Percentiles rank a stretch among this genome's conserved stretches.
Conservation (phyloP, 192 early-diverging fungal species). For the Obelidium mucronatum region DNA sequence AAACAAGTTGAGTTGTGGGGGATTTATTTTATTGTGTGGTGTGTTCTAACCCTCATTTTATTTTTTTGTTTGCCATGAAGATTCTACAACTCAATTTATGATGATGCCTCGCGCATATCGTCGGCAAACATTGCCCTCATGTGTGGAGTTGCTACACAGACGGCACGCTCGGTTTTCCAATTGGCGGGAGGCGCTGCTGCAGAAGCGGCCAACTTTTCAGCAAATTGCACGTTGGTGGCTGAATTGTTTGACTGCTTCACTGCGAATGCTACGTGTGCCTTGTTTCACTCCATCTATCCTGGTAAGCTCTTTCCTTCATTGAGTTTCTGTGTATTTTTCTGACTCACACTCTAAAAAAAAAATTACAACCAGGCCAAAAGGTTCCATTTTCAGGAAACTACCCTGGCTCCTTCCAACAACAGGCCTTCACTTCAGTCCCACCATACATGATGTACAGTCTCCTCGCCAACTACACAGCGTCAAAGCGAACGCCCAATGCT, state of each 20-base stretch:
- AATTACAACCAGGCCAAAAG: background rate
- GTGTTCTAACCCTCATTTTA: background rate
- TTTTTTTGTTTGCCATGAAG: conserved; percentile 27
- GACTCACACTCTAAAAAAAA: background rate
- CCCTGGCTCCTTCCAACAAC: conserved; percentile 2
- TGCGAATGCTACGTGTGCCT: conserved; percentile 66
- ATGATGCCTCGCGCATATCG: conserved; percentile 57
- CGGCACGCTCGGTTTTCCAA: conserved; percentile 63
- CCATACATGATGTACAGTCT: conserved; percentile 22
- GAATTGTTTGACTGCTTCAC: conserved; percentile 70
- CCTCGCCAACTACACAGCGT: conserved; percentile 35
- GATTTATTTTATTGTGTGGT: background rate
- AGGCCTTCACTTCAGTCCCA: conserved; percentile 19
- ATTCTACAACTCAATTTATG: conserved; percentile 70
- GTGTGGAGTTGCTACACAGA: conserved; percentile 67
- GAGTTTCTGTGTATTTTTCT: background rate
- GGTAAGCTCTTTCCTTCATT: background rate
- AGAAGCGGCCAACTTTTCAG: conserved; percentile 48
- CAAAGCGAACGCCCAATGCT: background rate
- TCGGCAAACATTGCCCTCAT: conserved; percentile 51
- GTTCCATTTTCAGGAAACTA: conserved; percentile 3
- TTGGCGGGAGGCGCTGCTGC: conserved; percentile 58
- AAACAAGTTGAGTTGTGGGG: conserved; percentile 26
- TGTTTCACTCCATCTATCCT: conserved; percentile 30
- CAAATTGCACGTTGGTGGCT: conserved; percentile 59